These are phyloP conservation scores for Fusarium virguliforme DNA, from an alignment of 2,329 filamentous ascomycete species.

Conservation along the genomic window DNA sequence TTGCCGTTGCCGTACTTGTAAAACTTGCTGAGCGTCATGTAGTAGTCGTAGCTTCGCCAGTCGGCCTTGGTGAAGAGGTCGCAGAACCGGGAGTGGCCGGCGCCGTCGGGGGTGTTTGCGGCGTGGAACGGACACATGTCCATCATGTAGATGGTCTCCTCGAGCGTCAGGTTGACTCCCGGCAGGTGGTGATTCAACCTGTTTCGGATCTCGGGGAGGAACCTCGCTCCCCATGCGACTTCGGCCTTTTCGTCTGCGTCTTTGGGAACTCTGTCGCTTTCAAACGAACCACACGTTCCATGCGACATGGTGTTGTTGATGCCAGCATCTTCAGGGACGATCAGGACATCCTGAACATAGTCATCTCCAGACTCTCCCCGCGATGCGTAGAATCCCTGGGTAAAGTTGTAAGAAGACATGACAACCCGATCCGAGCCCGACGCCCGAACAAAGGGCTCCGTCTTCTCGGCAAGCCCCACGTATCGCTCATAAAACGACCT, in stretches of 20 bases:
- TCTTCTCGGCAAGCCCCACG: conserved; percentile 68
- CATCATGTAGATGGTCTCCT: conserved; percentile 82
- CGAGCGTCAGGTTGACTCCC: conserved; percentile 75
- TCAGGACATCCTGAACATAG: conserved; percentile 71
- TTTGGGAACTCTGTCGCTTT: conserved; percentile 68
- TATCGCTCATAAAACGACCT: conserved; percentile 84
- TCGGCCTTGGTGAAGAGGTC: conserved; percentile 79
- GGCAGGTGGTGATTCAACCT: conserved; percentile 79
- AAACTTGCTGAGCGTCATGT: conserved; percentile 84
- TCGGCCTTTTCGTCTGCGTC: conserved; percentile 66
- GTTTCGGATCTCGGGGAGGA: conserved; percentile 76
- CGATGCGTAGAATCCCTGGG: conserved; percentile 76
- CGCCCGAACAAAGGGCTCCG: conserved; percentile 80
- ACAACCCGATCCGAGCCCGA: conserved; percentile 81
- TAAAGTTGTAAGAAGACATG: conserved; percentile 82
- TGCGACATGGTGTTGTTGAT: conserved; percentile 89
- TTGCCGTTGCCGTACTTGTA: conserved; percentile 87
- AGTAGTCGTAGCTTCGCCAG: conserved; percentile 87
- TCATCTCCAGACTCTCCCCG: conserved; percentile 59
- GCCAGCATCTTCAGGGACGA: conserved; percentile 77
- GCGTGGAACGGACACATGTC: conserved; percentile 91
- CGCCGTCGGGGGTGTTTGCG: conserved; percentile 71
- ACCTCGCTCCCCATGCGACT: conserved; percentile 72
- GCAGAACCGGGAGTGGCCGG: conserved; percentile 79
- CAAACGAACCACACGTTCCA: conserved; percentile 79